These are phyloP conservation scores for Clarireedia sp. DNA, from an alignment of 2,329 filamentous ascomycete genomes.

Conservation along the genomic window DNA sequence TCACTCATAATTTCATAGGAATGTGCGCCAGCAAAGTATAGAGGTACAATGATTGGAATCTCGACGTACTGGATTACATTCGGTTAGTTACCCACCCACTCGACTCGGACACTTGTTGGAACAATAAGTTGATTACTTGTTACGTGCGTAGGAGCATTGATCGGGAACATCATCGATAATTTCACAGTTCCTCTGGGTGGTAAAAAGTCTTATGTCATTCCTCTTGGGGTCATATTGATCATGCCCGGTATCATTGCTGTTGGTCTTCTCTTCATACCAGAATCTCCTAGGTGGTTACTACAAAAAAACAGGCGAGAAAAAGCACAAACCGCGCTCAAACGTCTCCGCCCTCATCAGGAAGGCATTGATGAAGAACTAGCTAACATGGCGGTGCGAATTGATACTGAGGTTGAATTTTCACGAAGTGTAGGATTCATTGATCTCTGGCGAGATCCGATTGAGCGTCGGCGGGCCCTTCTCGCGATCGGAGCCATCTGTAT, in stretches of 20 bases:
- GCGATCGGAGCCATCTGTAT: constrained; percentile 40
- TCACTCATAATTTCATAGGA: constrained; percentile 28
- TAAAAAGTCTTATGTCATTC: constrained; percentile 30
- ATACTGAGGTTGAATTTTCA: constrained; percentile 24
- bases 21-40: not conserved
- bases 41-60: constrained; percentile 31
- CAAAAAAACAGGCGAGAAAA: constrained; percentile 21
- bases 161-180: constrained; percentile 45
- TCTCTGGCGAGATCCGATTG: constrained; percentile 43
- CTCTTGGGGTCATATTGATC: constrained; percentile 26
- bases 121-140: not conserved
- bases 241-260: constrained; percentile 22
- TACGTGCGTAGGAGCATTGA: constrained; percentile 35
- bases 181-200: constrained; percentile 31
- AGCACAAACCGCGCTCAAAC: constrained; percentile 26
- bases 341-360: constrained; percentile 27
- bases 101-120: not conserved
- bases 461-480: constrained; percentile 42
- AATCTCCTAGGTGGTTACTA: constrained; percentile 27
- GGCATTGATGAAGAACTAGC: constrained; percentile 26
- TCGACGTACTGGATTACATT: constrained; percentile 18
- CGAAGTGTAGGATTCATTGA: constrained; percentile 34
- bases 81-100: not conserved
- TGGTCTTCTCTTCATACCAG: constrained; percentile 25
- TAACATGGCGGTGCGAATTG: constrained; percentile 27